These are phyloP conservation scores for Pedinophyceae sp. DNA, from an alignment of 139 green algal species.

Conservation along the genomic window DNA sequence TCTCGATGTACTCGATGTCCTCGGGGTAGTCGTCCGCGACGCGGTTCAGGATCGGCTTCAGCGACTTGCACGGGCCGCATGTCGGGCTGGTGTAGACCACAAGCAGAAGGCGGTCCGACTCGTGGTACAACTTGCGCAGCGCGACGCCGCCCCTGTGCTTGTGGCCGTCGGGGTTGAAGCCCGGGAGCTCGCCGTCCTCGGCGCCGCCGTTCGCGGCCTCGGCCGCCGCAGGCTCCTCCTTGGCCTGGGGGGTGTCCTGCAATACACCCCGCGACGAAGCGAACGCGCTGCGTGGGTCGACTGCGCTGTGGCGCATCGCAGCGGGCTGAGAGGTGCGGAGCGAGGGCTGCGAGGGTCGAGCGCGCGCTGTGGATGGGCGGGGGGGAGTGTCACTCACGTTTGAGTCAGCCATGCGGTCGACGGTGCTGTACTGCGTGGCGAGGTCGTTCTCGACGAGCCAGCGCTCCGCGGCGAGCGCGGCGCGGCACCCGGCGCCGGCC, in stretches of 20 bases:
- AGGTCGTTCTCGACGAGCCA: conserved; percentile 63
- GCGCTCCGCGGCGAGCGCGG: conserved; percentile 78
- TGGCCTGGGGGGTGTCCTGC: too few species aligned
- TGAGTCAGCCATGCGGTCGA: too few species aligned
- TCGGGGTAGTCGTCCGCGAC: conserved; percentile 63
- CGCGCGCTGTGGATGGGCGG: too few species aligned
- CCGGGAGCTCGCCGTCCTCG: neutral
- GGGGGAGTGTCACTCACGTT: too few species aligned
- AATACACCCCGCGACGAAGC: too few species aligned
- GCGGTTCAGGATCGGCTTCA: conserved; percentile 90
- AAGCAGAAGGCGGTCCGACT: conserved; percentile 51
- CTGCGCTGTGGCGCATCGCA: too few species aligned
- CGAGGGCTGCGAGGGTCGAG: too few species aligned
- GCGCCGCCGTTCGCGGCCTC: too few species aligned
- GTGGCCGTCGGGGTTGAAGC: conserved; percentile 32
- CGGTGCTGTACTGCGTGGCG: too few species aligned
- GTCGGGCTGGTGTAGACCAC: conserved; percentile 85
- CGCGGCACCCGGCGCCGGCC: conserved; percentile 85
- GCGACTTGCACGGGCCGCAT: conserved; percentile 62
- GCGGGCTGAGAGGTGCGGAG: too few species aligned
- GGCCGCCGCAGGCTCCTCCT: too few species aligned
- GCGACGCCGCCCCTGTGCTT: conserved; percentile 83
- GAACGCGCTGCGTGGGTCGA: too few species aligned
- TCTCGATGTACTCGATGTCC: conserved; percentile 74
- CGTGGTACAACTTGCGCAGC: conserved; percentile 94